A percentile compares a stretch with the other conserved stretches of the same genome.
Conservation (phyloP, 2,329 filamentous ascomycete genomes). For the Tolypocladium inflatum region DNA sequence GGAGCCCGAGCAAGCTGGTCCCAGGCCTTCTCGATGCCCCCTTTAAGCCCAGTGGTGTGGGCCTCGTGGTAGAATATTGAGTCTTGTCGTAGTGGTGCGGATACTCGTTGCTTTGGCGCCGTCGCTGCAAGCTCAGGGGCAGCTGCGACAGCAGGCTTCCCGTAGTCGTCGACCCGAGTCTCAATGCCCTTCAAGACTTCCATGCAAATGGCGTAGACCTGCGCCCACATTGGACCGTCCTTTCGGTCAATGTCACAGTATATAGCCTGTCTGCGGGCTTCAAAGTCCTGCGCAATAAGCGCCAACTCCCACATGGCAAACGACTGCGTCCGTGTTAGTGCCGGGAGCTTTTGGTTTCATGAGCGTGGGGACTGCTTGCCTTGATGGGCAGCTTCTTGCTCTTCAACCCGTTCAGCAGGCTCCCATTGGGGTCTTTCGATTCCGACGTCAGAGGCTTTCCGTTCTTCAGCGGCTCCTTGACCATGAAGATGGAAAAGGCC, state of each 20-base stretch:
- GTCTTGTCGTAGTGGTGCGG: constrained; percentile 33
- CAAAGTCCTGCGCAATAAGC: constrained; percentile 66
- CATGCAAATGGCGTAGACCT: constrained; percentile 63
- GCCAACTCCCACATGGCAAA: constrained; percentile 91
- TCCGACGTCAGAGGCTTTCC: constrained; percentile 74
- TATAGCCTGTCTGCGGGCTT: constrained; percentile 68
- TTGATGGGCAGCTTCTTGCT: constrained; percentile 71
- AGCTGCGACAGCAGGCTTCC: constrained; percentile 30
- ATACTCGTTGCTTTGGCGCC: constrained; percentile 24
- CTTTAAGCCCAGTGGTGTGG: constrained; percentile 26
- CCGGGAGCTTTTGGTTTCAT: not conserved
- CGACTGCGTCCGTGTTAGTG: constrained; percentile 33
- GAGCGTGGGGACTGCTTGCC: constrained; percentile 32
- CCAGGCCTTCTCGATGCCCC: constrained; percentile 36
- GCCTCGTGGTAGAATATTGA: constrained; percentile 32
- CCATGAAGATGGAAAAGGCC: constrained; percentile 72
- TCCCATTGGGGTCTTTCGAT: constrained; percentile 86
- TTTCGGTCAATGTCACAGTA: constrained; percentile 81
- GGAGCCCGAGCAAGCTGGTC: constrained; percentile 34
- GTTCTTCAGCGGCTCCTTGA: constrained; percentile 73
- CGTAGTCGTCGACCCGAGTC: constrained; percentile 54
- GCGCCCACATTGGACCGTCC: constrained; percentile 72
- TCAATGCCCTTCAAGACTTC: constrained; percentile 59
- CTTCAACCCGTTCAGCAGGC: constrained; percentile 72
- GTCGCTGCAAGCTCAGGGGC: constrained; percentile 18